phyloP scores from a whole-genome alignment of 1,284 basidiomycete species.

The Pterulicium gracile region DNA sequence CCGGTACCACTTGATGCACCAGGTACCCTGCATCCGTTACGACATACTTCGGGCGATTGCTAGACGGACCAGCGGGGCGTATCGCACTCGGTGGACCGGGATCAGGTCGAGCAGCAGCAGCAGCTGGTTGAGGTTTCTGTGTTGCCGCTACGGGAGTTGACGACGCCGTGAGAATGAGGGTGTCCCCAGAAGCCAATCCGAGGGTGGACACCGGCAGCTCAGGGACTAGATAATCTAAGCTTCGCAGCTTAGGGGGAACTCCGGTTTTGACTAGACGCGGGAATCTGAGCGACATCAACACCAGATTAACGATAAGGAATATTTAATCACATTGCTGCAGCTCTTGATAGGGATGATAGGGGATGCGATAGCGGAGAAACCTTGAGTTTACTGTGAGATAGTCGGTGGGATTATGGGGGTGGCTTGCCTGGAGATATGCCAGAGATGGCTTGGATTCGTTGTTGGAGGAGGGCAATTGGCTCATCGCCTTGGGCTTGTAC shows the following conservation, averaged over 20 bases:
- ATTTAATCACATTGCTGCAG: background rate
- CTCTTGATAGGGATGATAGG: no score
- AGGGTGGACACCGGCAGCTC: slow-evolving; percentile 66
- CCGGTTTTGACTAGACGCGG: slow-evolving; percentile 67
- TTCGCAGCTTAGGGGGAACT: slow-evolving; percentile 70
- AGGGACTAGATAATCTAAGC: slow-evolving; percentile 47
- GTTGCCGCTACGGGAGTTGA: slow-evolving; percentile 10
- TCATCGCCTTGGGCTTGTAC: background rate
- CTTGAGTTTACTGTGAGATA: no score
- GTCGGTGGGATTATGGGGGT: no score
- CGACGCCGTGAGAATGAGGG: slow-evolving; percentile 4
- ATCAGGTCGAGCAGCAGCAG: slow-evolving; percentile 7
- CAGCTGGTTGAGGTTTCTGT: slow-evolving; percentile 4
- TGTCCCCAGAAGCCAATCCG: slow-evolving; percentile 53
- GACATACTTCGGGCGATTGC: slow-evolving; percentile 45
- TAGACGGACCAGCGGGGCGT: slow-evolving; percentile 12
- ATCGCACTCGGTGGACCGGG: slow-evolving; percentile 5
- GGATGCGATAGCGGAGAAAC: no score
- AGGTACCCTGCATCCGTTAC: slow-evolving; percentile 50
- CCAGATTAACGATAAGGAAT: background rate
- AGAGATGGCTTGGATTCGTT: background rate
- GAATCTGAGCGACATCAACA: background rate
- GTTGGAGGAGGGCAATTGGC: background rate
- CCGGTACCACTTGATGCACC: slow-evolving; percentile 77
- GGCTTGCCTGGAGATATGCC: background rate